These are phyloP conservation scores for Penicillium fimorum DNA, from an alignment of 495 filamentous ascomycete genomes.

Conservation along the genomic window DNA sequence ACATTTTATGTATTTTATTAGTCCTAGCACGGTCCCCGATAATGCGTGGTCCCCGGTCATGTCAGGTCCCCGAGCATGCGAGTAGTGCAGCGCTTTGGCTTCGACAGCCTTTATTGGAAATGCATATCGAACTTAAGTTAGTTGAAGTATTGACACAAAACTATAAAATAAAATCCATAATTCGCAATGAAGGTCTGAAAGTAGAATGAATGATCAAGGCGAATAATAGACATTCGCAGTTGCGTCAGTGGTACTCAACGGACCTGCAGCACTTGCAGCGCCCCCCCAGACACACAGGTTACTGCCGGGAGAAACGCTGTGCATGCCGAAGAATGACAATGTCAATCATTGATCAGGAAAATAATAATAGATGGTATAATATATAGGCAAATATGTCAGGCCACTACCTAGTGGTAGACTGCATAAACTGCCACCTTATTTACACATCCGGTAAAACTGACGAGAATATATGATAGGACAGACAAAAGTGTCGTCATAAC, in stretches of 20 bases:
- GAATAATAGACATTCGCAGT: conserved; percentile 1
- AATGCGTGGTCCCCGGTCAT: too few species aligned
- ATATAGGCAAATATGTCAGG: background rate
- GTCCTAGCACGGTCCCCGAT: background rate
- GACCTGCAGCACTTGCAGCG: conserved; percentile 5
- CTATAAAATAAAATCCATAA: background rate
- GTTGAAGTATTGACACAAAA: background rate
- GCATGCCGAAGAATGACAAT: conserved; percentile 13
- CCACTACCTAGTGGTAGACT: background rate
- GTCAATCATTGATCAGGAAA: background rate
- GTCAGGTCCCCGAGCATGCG: background rate
- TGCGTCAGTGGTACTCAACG: conserved; percentile 1
- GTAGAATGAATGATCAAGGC: too few species aligned
- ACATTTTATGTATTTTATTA: too few species aligned
- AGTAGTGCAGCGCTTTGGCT: background rate
- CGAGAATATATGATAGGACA: background rate
- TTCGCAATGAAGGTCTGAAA: background rate
- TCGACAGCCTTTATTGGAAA: conserved; percentile 4
- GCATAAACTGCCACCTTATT: background rate
- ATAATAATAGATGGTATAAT: background rate
- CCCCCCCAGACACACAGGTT: background rate
- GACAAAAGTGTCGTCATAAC: conserved; percentile 1
- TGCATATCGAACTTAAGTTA: background rate
- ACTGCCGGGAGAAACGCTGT: background rate
- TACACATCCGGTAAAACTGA: conserved; percentile 2